Percentiles rank a stretch among this genome's conserved stretches.
These are phyloP conservation scores for Lichtheimia ornata DNA, from an alignment of 371 early-diverging fungal genomes.

Conservation along the genomic window DNA sequence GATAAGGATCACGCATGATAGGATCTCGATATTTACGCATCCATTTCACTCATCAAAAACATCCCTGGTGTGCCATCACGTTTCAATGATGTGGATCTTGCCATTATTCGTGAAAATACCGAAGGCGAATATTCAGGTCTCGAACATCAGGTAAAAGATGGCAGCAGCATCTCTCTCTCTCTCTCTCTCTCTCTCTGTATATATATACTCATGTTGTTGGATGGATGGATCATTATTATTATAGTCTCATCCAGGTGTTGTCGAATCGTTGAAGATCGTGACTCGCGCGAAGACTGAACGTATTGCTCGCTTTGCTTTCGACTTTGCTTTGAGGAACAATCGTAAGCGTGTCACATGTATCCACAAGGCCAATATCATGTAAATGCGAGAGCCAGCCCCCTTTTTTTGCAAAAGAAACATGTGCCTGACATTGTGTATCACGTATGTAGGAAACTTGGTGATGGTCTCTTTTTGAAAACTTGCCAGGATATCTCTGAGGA, in stretches of 20 bases:
- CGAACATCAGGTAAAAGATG: conserved; percentile 77
- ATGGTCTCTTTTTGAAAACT: conserved; percentile 94
- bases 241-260: conserved; percentile 92
- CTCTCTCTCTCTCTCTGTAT: too few relatives aligned
- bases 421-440: neutral
- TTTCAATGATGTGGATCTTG: conserved; percentile 91
- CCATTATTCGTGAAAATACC: conserved; percentile 98
- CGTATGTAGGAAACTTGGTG: conserved; percentile 91
- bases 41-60: conserved; percentile 86
- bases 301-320: conserved; percentile 97
- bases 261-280: conserved; percentile 96
- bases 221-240: too few relatives aligned
- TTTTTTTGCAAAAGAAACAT: neutral
- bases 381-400: too few relatives aligned
- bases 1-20: conserved; percentile 31
- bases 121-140: conserved; percentile 98
- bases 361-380: conserved; percentile 99
- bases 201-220: neutral
- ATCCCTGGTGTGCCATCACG: conserved; percentile 80
- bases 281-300: conserved; percentile 94
- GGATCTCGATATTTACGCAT: conserved; percentile 96
- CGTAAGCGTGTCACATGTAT: conserved; percentile 97
- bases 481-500: conserved; percentile 92
- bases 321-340: conserved; percentile 93
- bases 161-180: too few relatives aligned